Conservation (phyloP, 306 rosid genomes). For the Prunus mongolica region DNA sequence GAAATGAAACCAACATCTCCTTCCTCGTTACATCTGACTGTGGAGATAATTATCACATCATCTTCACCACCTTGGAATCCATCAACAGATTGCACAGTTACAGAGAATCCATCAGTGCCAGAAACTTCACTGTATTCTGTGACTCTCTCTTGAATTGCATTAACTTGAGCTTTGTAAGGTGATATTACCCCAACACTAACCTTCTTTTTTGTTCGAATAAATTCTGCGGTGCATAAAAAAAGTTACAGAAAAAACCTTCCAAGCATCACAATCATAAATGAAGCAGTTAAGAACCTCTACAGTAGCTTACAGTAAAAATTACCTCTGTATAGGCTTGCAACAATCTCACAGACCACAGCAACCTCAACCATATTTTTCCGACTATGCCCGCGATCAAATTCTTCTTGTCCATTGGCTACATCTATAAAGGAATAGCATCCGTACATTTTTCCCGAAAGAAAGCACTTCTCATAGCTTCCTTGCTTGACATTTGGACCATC, state of each 20-base stretch:
- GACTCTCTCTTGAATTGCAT: slow-evolving; percentile 41
- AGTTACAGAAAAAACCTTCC: not conserved
- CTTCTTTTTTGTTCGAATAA: slow-evolving; percentile 28
- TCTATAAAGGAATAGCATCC: too few relatives aligned
- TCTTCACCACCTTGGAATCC: slow-evolving; percentile 73
- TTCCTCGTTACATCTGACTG: slow-evolving; percentile 27
- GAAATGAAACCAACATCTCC: slow-evolving; percentile 54
- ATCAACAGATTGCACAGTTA: slow-evolving; percentile 52
- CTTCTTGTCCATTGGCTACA: too few relatives aligned
- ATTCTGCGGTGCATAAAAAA: slow-evolving; percentile 19
- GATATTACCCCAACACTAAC: slow-evolving; percentile 62
- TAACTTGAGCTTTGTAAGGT: slow-evolving; percentile 49
- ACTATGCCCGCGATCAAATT: too few relatives aligned
- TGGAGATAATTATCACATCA: slow-evolving; percentile 47
- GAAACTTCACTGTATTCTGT: slow-evolving; percentile 10
- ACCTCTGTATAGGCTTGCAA: too few relatives aligned
- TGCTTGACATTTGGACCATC: too few relatives aligned
- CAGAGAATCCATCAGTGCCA: slow-evolving; percentile 20
- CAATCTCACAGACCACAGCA: too few relatives aligned
- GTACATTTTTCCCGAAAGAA: too few relatives aligned
- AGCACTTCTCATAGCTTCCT: too few relatives aligned
- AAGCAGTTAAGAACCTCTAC: not conserved
- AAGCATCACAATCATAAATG: not conserved
- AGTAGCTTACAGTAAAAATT: too few relatives aligned
- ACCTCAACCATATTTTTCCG: too few relatives aligned